Conservation (phyloP, 2,329 filamentous ascomycete genomes). For the Aspergillus pseudotamarii region DNA sequence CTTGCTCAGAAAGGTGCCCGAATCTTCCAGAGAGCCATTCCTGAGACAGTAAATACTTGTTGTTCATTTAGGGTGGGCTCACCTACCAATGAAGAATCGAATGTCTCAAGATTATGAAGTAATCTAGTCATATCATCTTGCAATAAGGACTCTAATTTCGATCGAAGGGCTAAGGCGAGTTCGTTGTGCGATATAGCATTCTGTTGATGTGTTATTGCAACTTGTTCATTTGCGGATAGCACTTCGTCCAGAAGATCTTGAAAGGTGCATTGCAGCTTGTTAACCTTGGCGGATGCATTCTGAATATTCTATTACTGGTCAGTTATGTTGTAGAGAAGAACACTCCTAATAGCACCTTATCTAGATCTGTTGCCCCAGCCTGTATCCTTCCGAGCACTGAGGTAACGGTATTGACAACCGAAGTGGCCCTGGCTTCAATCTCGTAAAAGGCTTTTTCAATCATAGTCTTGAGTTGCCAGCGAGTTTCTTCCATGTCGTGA, state of each 20-base stretch:
- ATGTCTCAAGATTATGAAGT: conserved; percentile 28
- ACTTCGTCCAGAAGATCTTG: conserved; percentile 31
- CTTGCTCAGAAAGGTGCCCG: conserved; percentile 34
- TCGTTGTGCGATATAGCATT: conserved; percentile 31
- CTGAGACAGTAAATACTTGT: conserved; percentile 24
- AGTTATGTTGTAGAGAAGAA: neutral
- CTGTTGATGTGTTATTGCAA: conserved; percentile 29
- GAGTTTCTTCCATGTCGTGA: conserved; percentile 36
- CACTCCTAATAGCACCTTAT: conserved; percentile 22
- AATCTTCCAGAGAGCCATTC: conserved; percentile 35
- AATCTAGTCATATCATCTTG: conserved; percentile 33
- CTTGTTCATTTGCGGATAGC: conserved; percentile 30
- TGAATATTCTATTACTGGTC: conserved; percentile 34
- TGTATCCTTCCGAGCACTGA: conserved; percentile 24
- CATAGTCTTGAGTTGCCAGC: conserved; percentile 23
- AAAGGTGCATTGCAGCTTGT: conserved; percentile 29
- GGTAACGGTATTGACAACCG: conserved; percentile 22
- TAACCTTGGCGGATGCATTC: conserved; percentile 27
- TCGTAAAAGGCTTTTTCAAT: conserved; percentile 31
- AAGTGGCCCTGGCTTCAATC: conserved; percentile 28
- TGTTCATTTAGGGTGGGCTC: conserved; percentile 6
- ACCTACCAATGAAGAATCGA: conserved; percentile 41
- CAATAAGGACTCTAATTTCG: conserved; percentile 36
- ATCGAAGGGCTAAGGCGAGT: conserved; percentile 33
- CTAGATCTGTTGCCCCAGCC: conserved; percentile 20